A percentile compares a stretch with the other conserved stretches of the same genome.
Conservation (phyloP, 306 rosid genomes). For the Quercus ilex region DNA sequence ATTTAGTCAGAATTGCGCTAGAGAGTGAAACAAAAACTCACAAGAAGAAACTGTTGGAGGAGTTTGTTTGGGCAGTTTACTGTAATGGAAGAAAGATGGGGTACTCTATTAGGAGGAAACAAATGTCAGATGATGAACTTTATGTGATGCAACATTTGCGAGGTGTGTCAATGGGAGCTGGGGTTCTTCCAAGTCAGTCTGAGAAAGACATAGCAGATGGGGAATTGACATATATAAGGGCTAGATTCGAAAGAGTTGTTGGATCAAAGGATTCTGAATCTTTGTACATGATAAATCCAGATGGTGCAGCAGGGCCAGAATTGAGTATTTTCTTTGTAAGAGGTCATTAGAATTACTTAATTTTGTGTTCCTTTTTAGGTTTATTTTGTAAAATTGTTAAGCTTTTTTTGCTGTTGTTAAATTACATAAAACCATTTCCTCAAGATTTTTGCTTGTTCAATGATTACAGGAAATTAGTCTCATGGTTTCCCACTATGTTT, state of each 20-base stretch:
- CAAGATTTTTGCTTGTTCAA: neutral
- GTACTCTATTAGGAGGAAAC: conserved; percentile 71
- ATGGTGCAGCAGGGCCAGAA: conserved; percentile 73
- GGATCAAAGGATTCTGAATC: conserved; percentile 92
- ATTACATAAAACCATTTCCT: neutral
- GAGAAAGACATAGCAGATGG: conserved; percentile 60
- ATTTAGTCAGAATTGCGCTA: conserved; percentile 72
- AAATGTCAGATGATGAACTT: conserved; percentile 79
- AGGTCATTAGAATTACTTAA: conserved; percentile 35
- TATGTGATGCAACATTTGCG: conserved; percentile 85
- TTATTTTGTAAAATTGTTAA: neutral
- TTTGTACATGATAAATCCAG: conserved; percentile 87
- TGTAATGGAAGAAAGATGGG: conserved; percentile 92
- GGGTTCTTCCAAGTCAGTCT: conserved; percentile 63
- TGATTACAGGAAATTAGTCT: neutral
- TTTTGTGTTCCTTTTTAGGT: neutral
- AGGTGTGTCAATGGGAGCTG: conserved; percentile 99
- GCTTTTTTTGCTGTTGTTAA: neutral
- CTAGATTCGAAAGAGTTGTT: conserved; percentile 77
- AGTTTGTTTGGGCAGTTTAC: conserved; percentile 86
- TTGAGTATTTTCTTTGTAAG: conserved; percentile 87
- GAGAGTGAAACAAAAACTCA: conserved; percentile 84
- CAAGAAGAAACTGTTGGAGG: conserved; percentile 78
- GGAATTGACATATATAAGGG: conserved; percentile 83
- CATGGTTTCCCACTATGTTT: too few relatives aligned